Evolutionary conservation across 73 alveolate species (phyloP).

Genomic region (Paramecium sexaurelia): DNA sequence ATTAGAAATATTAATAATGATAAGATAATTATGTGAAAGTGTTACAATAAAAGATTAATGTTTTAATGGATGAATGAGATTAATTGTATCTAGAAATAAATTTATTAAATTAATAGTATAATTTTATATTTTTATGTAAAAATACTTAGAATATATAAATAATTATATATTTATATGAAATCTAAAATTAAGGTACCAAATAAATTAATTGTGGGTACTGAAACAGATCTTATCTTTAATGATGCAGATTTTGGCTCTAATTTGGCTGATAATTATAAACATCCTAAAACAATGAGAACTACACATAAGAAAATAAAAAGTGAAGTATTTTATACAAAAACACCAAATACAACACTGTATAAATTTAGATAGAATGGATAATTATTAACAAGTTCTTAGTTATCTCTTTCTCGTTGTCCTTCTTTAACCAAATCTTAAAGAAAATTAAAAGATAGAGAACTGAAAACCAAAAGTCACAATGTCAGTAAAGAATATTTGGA

Average conservation of each 20-base stretch:
- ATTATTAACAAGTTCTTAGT: neutral
- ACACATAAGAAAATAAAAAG: neutral
- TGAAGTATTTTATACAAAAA: neutral
- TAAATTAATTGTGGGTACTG: neutral
- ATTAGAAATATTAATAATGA: too few relatives aligned
- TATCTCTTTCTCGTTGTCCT: conserved; percentile 8
- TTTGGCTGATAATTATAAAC: neutral
- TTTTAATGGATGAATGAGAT: too few relatives aligned
- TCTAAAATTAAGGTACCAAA: conserved; percentile 15
- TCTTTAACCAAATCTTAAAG: neutral
- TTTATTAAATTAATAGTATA: too few relatives aligned
- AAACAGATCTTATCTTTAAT: neutral
- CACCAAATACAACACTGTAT: neutral
- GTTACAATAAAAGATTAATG: too few relatives aligned
- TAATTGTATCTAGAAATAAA: too few relatives aligned
- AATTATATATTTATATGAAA: neutral
- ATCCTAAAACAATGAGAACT: neutral
- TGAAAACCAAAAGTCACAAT: neutral
- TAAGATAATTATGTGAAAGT: too few relatives aligned
- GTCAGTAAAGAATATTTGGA: conserved; percentile 29
- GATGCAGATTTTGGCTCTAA: conserved; percentile 17
- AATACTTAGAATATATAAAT: neutral
- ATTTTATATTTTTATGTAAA: too few relatives aligned
- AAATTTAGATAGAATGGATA: neutral
- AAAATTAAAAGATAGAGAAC: neutral